These are phyloP conservation scores for Blastobotrys capitulatus DNA, from an alignment of 1,139 yeast genomes.

Conservation along the genomic window DNA sequence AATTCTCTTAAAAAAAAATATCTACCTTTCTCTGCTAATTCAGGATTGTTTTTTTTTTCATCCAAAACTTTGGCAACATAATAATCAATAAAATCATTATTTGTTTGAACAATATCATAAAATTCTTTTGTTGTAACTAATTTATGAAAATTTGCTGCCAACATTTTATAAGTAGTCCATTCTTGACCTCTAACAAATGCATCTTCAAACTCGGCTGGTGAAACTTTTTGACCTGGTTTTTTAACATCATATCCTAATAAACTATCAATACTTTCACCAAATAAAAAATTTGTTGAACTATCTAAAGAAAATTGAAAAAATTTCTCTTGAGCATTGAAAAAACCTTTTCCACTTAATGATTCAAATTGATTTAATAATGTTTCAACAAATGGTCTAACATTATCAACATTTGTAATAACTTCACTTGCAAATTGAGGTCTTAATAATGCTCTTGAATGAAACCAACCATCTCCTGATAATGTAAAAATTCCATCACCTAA, in stretches of 20 bases:
- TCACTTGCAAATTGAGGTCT: slow-evolving; percentile 56
- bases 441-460: slow-evolving; percentile 52
- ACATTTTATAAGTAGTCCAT: slow-evolving; percentile 35
- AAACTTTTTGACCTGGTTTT: neutral
- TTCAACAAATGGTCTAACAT: slow-evolving; percentile 11
- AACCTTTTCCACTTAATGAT: slow-evolving; percentile 20
- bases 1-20: slow-evolving; percentile 38
- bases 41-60: slow-evolving; percentile 34
- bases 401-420: neutral
- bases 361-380: slow-evolving; percentile 25
- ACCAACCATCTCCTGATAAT: slow-evolving; percentile 52
- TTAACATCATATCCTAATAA: slow-evolving; percentile 21
- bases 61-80: slow-evolving; percentile 28
- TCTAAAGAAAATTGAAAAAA: slow-evolving; percentile 52
- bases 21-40: slow-evolving; percentile 19
- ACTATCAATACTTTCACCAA: slow-evolving; percentile 46
- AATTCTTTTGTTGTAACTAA: neutral
- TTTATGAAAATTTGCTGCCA: slow-evolving; percentile 3
- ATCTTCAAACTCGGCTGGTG: slow-evolving; percentile 35
- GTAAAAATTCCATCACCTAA: slow-evolving; percentile 58
- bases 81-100: slow-evolving; percentile 26
- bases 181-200: slow-evolving; percentile 43
- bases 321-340: slow-evolving; percentile 44
- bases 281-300: slow-evolving; percentile 53
- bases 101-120: slow-evolving; percentile 2